Evolutionary conservation across 768 basidiomycete genomes (phyloP).

Genomic region (Boletus subparvulus): DNA sequence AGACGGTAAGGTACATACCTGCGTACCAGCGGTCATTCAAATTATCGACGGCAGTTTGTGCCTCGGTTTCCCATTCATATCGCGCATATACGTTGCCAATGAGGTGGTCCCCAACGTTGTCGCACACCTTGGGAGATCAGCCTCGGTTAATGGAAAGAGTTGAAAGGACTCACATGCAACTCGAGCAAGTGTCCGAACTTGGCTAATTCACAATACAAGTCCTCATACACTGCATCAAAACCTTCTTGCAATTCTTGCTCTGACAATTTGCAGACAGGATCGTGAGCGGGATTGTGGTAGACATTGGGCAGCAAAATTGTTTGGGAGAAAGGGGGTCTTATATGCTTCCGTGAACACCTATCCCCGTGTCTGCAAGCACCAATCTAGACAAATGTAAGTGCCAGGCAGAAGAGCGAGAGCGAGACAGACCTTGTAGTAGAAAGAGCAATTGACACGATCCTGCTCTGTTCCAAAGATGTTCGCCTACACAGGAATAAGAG

Average conservation of each 20-base stretch:
- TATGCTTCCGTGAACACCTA: constrained; percentile 97
- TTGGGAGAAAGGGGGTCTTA: constrained; percentile 95
- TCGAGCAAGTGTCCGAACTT: constrained; percentile 96
- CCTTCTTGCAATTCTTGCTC: constrained; percentile 89
- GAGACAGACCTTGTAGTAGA: constrained; percentile 86
- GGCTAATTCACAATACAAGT: constrained; percentile 89
- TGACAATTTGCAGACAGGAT: constrained; percentile 83
- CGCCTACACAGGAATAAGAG: constrained; percentile 48
- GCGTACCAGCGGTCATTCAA: constrained; percentile 98
- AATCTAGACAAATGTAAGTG: constrained; percentile 54
- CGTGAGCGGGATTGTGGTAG: constrained; percentile 96
- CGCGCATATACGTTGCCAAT: constrained; percentile 98
- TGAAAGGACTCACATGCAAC: constrained; percentile 68
- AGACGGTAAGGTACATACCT: constrained; percentile 43
- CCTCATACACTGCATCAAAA: constrained; percentile 93
- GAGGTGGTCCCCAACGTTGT: constrained; percentile 99
- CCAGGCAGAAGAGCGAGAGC: not conserved
- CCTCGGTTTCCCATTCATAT: constrained; percentile 99
- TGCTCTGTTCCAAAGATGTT: constrained; percentile 96
- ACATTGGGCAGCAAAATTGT: constrained; percentile 96
- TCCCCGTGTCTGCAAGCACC: constrained; percentile 99
- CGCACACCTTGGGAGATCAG: constrained; percentile 66
- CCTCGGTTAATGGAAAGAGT: not conserved
- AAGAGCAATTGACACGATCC: constrained; percentile 97
- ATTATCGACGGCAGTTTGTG: constrained; percentile 87